Percentiles rank a stretch among this genome's conserved stretches.
Conservation (phyloP, 2,329 filamentous ascomycete genomes). For the Pseudogymnoascus sp. region DNA sequence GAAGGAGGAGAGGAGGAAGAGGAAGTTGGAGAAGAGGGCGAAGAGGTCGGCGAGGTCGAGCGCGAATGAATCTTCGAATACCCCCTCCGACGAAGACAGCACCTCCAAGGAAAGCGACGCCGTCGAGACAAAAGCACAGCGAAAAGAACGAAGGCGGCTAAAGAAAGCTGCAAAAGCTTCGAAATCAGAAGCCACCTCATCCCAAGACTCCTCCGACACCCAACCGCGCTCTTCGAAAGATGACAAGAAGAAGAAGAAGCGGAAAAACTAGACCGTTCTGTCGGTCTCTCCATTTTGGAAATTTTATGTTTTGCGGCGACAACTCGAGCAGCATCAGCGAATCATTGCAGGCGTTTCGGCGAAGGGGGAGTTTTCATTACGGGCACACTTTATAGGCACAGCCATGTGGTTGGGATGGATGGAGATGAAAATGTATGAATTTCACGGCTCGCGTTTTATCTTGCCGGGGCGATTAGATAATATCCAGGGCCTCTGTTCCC, state of each 20-base stretch:
- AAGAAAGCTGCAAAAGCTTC: conserved; percentile 25
- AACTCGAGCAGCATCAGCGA: neutral
- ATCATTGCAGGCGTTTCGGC: conserved; percentile 11
- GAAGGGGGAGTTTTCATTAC: neutral
- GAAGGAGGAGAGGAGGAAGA: conserved; percentile 27
- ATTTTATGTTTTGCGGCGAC: neutral
- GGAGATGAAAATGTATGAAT: neutral
- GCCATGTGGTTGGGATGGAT: neutral
- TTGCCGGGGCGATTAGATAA: conserved; percentile 66
- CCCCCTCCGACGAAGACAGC: conserved; percentile 3
- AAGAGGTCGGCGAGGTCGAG: conserved; percentile 30
- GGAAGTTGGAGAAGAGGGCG: conserved; percentile 27
- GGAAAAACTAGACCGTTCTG: conserved; percentile 17
- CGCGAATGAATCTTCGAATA: conserved; percentile 6
- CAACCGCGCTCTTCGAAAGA: conserved; percentile 11
- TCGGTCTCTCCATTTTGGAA: neutral
- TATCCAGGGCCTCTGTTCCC: conserved; percentile 79
- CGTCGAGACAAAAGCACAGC: conserved; percentile 30
- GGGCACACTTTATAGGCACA: neutral
- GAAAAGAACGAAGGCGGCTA: conserved; percentile 30
- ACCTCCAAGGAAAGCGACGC: neutral
- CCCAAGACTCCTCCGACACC: neutral
- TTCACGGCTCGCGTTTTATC: conserved; percentile 48
- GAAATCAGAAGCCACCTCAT: conserved; percentile 12
- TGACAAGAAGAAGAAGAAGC: conserved; percentile 26